Percentiles rank a stretch among this genome's conserved stretches.
These are phyloP conservation scores for Pseudognaphalium luteoalbum DNA, from an alignment of 129 eudicot species.

Conservation along the genomic window DNA sequence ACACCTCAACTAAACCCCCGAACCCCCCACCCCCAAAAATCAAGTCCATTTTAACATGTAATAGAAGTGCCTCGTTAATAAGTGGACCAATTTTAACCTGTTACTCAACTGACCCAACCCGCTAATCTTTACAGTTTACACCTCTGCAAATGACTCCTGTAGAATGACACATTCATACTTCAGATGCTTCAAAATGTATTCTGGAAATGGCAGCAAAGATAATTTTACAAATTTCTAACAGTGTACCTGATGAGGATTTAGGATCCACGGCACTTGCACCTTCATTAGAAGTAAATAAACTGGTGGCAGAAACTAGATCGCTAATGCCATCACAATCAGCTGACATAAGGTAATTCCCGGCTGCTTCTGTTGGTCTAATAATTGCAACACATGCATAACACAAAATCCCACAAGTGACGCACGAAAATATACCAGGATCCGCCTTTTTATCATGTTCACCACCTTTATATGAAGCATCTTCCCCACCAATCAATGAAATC, in stretches of 20 bases:
- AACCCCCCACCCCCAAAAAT: too few species aligned
- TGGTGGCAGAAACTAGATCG: slow-evolving; percentile 44
- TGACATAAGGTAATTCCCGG: slow-evolving; percentile 71
- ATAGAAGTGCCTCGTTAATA: background rate
- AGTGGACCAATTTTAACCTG: background rate
- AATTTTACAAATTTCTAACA: background rate
- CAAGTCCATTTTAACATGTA: too few species aligned
- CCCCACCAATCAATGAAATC: slow-evolving; percentile 30
- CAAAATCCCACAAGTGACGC: slow-evolving; percentile 93
- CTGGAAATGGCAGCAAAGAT: background rate
- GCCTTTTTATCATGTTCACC: slow-evolving; percentile 48
- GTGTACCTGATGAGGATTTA: slow-evolving; percentile 51
- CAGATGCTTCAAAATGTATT: too few species aligned
- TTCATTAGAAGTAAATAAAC: slow-evolving; percentile 34
- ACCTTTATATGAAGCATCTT: slow-evolving; percentile 31
- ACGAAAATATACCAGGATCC: slow-evolving; percentile 73
- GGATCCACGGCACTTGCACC: slow-evolving; percentile 35
- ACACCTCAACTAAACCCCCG: too few species aligned
- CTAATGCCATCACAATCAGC: slow-evolving; percentile 57
- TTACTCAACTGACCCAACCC: background rate
- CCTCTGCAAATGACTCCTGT: too few species aligned
- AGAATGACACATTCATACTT: too few species aligned
- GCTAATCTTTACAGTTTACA: too few species aligned
- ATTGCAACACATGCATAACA: slow-evolving; percentile 89
- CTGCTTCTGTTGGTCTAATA: slow-evolving; percentile 73